These are phyloP conservation scores for Gastrolobium villosum DNA, from an alignment of 306 rosid species.

Conservation along the genomic window DNA sequence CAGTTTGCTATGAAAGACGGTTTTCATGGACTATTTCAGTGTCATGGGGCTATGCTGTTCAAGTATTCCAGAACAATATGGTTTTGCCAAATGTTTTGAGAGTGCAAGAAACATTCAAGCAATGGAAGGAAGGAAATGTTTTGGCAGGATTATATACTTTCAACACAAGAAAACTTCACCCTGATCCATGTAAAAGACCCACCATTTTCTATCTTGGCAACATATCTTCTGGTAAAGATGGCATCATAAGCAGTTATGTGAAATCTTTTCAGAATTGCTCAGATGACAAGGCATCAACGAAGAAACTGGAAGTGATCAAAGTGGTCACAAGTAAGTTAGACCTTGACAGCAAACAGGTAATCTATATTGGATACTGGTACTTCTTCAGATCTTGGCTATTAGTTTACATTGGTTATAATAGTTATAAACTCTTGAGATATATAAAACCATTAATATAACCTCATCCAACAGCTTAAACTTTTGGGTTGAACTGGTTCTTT, in stretches of 20 bases:
- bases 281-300: constrained; percentile 49
- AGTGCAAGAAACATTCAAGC: constrained; percentile 66
- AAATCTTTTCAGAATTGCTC: constrained; percentile 65
- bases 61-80: constrained; percentile 60
- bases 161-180: constrained; percentile 50
- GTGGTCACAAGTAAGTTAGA: constrained; percentile 71
- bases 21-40: constrained; percentile 75
- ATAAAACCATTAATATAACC: too few species aligned
- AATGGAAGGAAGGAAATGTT: constrained; percentile 53
- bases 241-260: constrained; percentile 60
- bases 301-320: constrained; percentile 64
- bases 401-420: background rate
- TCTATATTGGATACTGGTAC: background rate
- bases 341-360: constrained; percentile 69
- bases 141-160: constrained; percentile 57
- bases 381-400: background rate
- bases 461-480: too few species aligned
- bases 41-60: constrained; percentile 95
- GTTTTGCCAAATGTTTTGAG: constrained; percentile 61
- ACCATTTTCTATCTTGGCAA: constrained; percentile 65
- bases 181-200: constrained; percentile 70
- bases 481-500: too few species aligned
- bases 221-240: constrained; percentile 49
- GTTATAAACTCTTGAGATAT: too few species aligned
- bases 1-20: constrained; percentile 79